Conservation (phyloP, 1,284 basidiomycete species). For the Phenoliferia sp. region DNA sequence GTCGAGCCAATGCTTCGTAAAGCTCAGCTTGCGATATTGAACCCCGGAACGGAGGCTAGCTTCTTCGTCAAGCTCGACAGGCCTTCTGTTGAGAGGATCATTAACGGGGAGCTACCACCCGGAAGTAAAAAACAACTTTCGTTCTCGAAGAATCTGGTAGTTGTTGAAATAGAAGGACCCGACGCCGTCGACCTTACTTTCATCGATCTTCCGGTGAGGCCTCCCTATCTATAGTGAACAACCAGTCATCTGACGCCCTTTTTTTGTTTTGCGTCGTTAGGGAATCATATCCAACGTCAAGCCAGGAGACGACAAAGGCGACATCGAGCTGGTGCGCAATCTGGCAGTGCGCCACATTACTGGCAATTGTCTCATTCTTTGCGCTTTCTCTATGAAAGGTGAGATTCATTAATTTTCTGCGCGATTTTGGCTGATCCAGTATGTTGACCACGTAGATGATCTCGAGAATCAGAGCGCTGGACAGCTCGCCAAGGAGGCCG, state of each 20-base stretch:
- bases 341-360: slow-evolving; percentile 58
- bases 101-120: neutral
- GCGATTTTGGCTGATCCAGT: neutral
- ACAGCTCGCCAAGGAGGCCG: slow-evolving; percentile 52
- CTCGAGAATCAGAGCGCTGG: slow-evolving; percentile 67
- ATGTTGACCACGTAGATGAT: slow-evolving; percentile 51
- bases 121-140: slow-evolving; percentile 13
- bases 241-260: slow-evolving; percentile 20
- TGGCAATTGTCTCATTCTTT: slow-evolving; percentile 61
- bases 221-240: neutral
- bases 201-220: slow-evolving; percentile 57
- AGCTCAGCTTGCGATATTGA: slow-evolving; percentile 66
- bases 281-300: slow-evolving; percentile 61
- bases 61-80: slow-evolving; percentile 48
- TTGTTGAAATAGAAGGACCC: slow-evolving; percentile 59
- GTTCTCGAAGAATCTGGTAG: slow-evolving; percentile 62
- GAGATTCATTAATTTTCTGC: neutral
- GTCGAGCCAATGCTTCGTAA: slow-evolving; percentile 63
- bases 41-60: slow-evolving; percentile 48
- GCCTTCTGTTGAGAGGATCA: neutral
- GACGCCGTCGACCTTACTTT: slow-evolving; percentile 69
- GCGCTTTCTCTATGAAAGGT: slow-evolving; percentile 56
- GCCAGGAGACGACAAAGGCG: slow-evolving; percentile 46
- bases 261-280: neutral
- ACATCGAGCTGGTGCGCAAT: slow-evolving; percentile 58